These are phyloP conservation scores for Chlorella sorokiniana DNA, from an alignment of 139 green algal species.

Conservation along the genomic window DNA sequence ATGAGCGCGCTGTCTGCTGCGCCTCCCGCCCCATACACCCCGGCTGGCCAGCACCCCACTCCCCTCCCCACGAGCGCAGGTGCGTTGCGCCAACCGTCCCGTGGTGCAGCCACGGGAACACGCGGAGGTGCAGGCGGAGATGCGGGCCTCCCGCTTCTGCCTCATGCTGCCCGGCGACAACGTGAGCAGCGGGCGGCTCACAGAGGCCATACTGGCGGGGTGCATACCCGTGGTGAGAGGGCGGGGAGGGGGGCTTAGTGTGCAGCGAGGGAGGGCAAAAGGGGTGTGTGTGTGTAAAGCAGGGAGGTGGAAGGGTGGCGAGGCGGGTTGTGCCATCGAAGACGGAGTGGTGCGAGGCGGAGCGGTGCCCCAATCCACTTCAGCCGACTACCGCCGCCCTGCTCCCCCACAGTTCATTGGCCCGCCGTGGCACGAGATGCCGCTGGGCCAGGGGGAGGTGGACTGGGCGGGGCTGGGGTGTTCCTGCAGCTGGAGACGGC, in stretches of 20 bases:
- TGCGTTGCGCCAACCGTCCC: background rate
- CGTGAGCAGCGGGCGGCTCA: background rate
- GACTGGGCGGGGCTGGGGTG: background rate
- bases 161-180: background rate
- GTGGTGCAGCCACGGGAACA: background rate
- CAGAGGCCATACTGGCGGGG: background rate
- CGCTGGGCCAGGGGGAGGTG: background rate
- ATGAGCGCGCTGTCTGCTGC: background rate
- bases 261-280: too few species aligned
- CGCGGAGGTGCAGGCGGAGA: background rate
- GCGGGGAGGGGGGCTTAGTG: too few species aligned
- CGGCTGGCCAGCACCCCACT: too few species aligned
- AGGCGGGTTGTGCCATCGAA: too few species aligned
- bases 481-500: background rate
- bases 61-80: too few species aligned
- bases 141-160: background rate
- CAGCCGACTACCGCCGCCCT: too few species aligned
- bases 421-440: background rate
- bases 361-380: too few species aligned
- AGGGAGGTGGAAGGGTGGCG: too few species aligned
- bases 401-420: background rate
- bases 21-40: too few species aligned
- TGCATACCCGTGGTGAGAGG: background rate
- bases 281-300: too few species aligned
- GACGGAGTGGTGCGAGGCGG: too few species aligned